Conservation (phyloP, 306 rosid genomes). For the Arachis stenosperma region DNA sequence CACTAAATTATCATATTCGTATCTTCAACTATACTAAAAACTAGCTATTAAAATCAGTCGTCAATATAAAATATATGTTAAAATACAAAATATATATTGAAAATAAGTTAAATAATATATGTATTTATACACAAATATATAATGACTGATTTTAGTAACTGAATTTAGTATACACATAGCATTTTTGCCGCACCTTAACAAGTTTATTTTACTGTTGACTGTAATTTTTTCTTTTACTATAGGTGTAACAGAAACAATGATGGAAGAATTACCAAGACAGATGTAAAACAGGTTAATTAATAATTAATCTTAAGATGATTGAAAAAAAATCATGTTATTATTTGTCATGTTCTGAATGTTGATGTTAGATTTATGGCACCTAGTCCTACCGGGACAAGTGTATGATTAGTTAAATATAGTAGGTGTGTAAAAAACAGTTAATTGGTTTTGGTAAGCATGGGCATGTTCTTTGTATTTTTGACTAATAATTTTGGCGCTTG, state of each 20-base stretch:
- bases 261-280: slow-evolving; percentile 66
- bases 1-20: neutral
- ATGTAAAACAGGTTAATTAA: slow-evolving; percentile 66
- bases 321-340: neutral
- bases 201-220: no score
- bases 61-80: no score
- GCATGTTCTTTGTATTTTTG: slow-evolving; percentile 25
- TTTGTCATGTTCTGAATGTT: slow-evolving; percentile 40
- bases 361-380: slow-evolving; percentile 8
- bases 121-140: no score
- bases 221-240: slow-evolving; percentile 4
- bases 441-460: slow-evolving; percentile 11
- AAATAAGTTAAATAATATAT: no score
- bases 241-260: slow-evolving; percentile 84
- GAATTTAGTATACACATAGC: no score
- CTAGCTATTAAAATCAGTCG: no score
- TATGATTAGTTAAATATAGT: slow-evolving; percentile 48
- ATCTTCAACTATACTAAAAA: no score
- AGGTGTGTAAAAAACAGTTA: neutral
- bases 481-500: slow-evolving; percentile 21
- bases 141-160: no score
- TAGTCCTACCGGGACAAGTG: slow-evolving; percentile 38
- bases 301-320: neutral
- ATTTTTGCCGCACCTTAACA: no score
- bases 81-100: no score